phyloP scores from a whole-genome alignment of 2,329 filamentous ascomycete genomes.

The Immersiporthe knoxdaviesiana region DNA sequence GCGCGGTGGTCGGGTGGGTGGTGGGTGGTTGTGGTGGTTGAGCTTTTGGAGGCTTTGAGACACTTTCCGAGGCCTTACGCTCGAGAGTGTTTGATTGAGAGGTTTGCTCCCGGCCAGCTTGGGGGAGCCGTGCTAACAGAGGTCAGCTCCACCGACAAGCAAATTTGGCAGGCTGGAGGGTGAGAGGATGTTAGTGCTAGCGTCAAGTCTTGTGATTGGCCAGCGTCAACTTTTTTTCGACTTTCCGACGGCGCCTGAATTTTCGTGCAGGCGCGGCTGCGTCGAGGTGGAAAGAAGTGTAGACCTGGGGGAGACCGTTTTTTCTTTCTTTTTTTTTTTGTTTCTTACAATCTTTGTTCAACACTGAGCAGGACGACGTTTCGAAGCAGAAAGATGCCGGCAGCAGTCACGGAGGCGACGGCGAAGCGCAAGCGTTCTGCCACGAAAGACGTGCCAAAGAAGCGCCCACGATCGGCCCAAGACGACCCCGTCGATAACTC shows the following conservation, averaged over 20 bases:
- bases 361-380: neutral
- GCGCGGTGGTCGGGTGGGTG: conserved; percentile 49
- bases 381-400: conserved; percentile 36
- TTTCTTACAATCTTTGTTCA: neutral
- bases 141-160: conserved; percentile 1
- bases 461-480: conserved; percentile 53
- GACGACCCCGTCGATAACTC: conserved; percentile 55
- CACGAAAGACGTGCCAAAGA: conserved; percentile 49
- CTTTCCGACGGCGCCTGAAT: neutral
- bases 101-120: conserved; percentile 18
- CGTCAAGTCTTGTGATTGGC: conserved; percentile 13
- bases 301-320: neutral
- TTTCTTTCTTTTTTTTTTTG: neutral
- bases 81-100: conserved; percentile 22
- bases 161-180: neutral
- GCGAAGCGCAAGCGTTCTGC: conserved; percentile 58
- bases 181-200: conserved; percentile 9
- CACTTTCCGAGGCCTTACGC: conserved; percentile 25
- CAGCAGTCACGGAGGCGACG: conserved; percentile 32
- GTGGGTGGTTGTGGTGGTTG: conserved; percentile 19
- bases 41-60: conserved; percentile 28
- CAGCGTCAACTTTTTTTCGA: conserved; percentile 8
- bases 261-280: conserved; percentile 6
- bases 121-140: neutral
- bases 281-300: neutral